Base-by-base conservation (phyloP, 2,329 filamentous ascomycete genomes). In the Drechslera avenae region DNA sequence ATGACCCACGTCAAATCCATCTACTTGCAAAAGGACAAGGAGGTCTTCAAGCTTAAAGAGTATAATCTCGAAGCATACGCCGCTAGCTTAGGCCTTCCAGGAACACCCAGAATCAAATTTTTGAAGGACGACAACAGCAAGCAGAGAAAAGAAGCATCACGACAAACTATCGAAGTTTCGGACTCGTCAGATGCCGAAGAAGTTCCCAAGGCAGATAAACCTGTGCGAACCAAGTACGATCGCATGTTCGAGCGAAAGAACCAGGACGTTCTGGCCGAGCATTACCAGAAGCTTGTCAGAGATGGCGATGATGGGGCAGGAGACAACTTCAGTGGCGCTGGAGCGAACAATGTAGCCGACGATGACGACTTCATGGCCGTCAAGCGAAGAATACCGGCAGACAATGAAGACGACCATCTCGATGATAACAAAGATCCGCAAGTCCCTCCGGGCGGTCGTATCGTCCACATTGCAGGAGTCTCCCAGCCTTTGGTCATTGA, bases 241-340 rank as follows among this genome's bases (percentile, higher is more conserved):
- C 88, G 91, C 63, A 97, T 99, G 94, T 97, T 97, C 74, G 93
- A 97, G 78, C 83, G 94, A 54, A 89, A 88, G 63, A 99, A 99
- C 75, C 93, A 97, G 75, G 92, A 97, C 69, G 89, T 99, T 26
- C 76, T 99, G 58, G 92, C 93, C n/a, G 86, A 88, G 48, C 94
- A 99, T 75, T 97, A 97, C 78, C 85, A 86, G 52, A 96, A 93
- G 68, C 82, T 99, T 57, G 86, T 97, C 53, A 85, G 83, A 42
- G 76, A 79, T 33, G 76, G 74, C 18, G 68, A 75, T 2, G 73
- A 75, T 5, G 72, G 80, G 51, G 59, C 72, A 28, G 70, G 72
- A 26, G 67, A 75, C 37, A 60, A 64, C 17, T 67, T 70, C 31
- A 64, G 66, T 7, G 72, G 73, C 14, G 30, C 43, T 32, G 55